Evolutionary conservation across 1,139 yeast species (phyloP).

Genomic region (Pneumocystis oryctolagi): DNA sequence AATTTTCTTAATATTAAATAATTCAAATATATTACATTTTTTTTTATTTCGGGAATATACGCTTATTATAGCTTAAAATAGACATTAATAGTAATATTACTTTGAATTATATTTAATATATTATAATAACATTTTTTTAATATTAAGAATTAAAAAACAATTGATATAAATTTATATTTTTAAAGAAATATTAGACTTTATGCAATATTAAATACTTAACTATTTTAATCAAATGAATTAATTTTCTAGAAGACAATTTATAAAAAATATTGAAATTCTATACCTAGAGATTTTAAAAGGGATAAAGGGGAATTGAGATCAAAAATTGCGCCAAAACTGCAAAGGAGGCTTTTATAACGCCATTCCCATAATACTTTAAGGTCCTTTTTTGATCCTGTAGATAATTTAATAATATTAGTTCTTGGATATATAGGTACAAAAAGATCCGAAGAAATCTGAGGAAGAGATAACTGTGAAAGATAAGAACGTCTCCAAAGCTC

Average conservation of each 20-base stretch:
- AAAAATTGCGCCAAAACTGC: neutral
- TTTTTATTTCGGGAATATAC: neutral
- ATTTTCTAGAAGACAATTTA: neutral
- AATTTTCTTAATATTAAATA: neutral
- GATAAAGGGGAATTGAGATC: neutral
- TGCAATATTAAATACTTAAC: neutral
- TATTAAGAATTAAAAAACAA: too few species aligned
- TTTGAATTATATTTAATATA: too few species aligned
- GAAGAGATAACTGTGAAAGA: neutral
- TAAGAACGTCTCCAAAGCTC: slow-evolving; percentile 42
- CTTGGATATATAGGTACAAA: neutral
- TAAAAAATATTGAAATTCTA: neutral
- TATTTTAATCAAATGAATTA: neutral
- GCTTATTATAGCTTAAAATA: too few species aligned
- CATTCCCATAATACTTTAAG: neutral
- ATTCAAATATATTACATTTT: neutral
- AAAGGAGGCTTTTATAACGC: neutral
- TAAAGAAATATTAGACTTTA: neutral
- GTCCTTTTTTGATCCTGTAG: neutral
- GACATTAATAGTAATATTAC: too few species aligned
- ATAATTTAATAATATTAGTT: neutral
- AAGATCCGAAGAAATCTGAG: neutral
- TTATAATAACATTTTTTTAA: too few species aligned
- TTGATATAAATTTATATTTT: too few species aligned
- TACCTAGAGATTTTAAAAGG: neutral